These are phyloP conservation scores for Penicillium verrucosum DNA, from an alignment of 2,329 filamentous ascomycete genomes.

Conservation along the genomic window DNA sequence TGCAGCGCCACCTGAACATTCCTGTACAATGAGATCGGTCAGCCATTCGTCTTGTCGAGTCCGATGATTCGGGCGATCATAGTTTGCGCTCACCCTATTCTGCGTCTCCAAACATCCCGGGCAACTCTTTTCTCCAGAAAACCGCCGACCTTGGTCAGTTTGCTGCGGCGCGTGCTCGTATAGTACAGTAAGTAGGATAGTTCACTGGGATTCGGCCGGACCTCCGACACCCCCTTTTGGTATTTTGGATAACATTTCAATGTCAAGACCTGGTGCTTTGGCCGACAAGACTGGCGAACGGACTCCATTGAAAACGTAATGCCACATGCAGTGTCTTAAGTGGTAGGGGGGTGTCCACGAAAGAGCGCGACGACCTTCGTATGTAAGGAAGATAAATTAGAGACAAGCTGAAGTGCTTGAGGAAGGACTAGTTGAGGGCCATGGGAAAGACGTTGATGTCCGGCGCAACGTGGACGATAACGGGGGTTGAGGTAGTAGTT, in stretches of 20 bases:
- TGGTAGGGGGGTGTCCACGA: not conserved
- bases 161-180: constrained; percentile 87
- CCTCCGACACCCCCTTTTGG: constrained; percentile 84
- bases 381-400: not conserved
- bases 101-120: constrained; percentile 82
- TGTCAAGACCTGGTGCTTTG: constrained; percentile 94
- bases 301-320: constrained; percentile 48
- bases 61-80: not conserved
- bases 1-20: constrained; percentile 94
- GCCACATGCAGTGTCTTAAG: constrained; percentile 1
- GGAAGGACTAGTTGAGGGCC: constrained; percentile 9
- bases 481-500: constrained; percentile 27
- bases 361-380: not conserved
- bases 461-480: constrained; percentile 20
- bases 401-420: not conserved
- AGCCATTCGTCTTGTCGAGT: constrained; percentile 4
- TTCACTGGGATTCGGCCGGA: constrained; percentile 95
- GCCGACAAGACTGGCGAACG: constrained; percentile 64
- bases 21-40: constrained; percentile 43
- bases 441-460: constrained; percentile 13
- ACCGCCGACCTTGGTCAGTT: constrained; percentile 91
- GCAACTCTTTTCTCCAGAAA: constrained; percentile 94
- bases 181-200: constrained; percentile 97
- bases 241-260: constrained; percentile 95
- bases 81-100: constrained; percentile 68